These are phyloP conservation scores for Tagetes patula DNA, from an alignment of 129 eudicot species.

Conservation along the genomic window DNA sequence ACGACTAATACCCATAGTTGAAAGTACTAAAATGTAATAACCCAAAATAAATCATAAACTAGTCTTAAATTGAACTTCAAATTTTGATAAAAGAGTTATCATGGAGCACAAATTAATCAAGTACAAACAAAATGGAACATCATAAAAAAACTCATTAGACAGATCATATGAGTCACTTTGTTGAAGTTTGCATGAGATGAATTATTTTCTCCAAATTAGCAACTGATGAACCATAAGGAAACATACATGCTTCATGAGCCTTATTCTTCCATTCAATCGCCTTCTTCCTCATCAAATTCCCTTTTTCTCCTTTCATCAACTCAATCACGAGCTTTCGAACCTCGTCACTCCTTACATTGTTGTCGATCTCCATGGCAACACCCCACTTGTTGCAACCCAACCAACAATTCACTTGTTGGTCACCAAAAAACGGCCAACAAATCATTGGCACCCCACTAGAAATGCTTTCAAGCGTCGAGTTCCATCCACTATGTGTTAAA, in stretches of 20 bases:
- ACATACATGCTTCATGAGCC: slow-evolving; percentile 28
- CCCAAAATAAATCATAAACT: no score
- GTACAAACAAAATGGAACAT: no score
- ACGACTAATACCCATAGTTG: no score
- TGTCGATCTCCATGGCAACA: slow-evolving; percentile 26
- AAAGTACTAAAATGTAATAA: no score
- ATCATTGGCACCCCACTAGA: slow-evolving; percentile 31
- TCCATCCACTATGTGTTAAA: slow-evolving; percentile 35
- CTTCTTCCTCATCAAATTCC: slow-evolving; percentile 25
- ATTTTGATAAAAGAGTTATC: no score
- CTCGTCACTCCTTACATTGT: slow-evolving; percentile 24
- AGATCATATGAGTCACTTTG: slow-evolving; percentile 6
- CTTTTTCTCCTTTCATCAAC: slow-evolving; percentile 32
- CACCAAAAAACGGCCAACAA: slow-evolving; percentile 37
- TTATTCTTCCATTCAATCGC: slow-evolving; percentile 25
- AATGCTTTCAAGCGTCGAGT: slow-evolving; percentile 30
- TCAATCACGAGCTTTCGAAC: slow-evolving; percentile 28
- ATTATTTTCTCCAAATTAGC: slow-evolving; percentile 27
- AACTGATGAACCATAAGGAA: slow-evolving; percentile 22
- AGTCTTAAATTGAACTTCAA: no score
- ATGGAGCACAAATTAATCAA: no score
- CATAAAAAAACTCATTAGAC: no score
- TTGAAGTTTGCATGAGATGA: slow-evolving; percentile 14
- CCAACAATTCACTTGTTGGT: slow-evolving; percentile 35
- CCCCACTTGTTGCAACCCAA: slow-evolving; percentile 28